phyloP scores from a whole-genome alignment of 345 rosid species.

The Gossypium rotundifolium region DNA sequence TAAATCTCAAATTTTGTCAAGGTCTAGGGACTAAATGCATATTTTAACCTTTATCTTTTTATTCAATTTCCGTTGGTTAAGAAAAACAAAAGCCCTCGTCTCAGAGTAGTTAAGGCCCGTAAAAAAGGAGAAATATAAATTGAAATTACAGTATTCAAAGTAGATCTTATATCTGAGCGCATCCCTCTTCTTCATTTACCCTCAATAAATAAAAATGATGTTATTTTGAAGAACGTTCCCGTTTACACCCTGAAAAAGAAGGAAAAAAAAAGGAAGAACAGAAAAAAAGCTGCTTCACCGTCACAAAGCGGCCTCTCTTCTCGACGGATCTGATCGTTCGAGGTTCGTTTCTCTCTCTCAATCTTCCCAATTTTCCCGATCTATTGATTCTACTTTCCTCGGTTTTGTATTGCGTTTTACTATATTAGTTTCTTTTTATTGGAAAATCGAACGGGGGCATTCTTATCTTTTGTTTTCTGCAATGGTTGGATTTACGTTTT shows the following conservation, averaged over 20 bases:
- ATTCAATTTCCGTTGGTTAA: too few species aligned
- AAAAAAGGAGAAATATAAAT: background rate
- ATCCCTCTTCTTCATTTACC: background rate
- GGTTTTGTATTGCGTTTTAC: background rate
- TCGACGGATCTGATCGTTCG: constrained; percentile 5
- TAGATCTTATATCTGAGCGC: background rate
- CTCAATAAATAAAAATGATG: background rate
- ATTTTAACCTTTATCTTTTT: too few species aligned
- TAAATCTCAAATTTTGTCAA: too few species aligned
- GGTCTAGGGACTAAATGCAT: too few species aligned
- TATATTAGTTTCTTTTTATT: background rate
- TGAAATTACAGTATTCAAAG: background rate
- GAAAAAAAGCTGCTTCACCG: background rate
- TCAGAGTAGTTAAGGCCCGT: too few species aligned
- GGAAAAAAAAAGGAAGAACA: background rate
- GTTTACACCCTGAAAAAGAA: background rate
- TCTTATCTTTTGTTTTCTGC: background rate
- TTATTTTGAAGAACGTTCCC: background rate
- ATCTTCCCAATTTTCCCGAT: constrained; percentile 1
- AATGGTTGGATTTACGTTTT: background rate
- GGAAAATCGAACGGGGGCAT: background rate
- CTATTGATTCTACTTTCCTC: background rate
- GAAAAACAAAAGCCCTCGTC: too few species aligned
- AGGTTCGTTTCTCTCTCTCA: background rate
- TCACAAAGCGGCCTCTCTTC: background rate